Evolutionary conservation across 2,329 filamentous ascomycete species (phyloP).

Genomic region (Acephala macrosclerotiorum): DNA sequence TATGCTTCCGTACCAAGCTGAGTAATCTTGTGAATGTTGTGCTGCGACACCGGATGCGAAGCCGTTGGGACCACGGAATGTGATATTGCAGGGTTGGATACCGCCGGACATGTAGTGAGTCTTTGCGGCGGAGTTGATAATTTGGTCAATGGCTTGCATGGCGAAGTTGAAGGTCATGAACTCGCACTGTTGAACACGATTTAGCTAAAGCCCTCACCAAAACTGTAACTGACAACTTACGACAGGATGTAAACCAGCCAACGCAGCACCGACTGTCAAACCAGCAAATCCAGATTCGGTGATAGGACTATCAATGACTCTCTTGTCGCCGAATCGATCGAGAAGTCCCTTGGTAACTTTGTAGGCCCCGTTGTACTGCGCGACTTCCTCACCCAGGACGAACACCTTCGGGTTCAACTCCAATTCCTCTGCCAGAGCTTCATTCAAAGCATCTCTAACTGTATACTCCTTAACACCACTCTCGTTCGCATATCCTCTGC

Average conservation of each 20-base stretch:
- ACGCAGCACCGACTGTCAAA: constrained; percentile 91
- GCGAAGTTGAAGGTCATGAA: constrained; percentile 99
- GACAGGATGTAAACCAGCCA: constrained; percentile 92
- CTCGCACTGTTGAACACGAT: constrained; percentile 72
- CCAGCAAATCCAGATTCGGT: constrained; percentile 96
- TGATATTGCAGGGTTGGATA: constrained; percentile 99
- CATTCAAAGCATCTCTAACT: constrained; percentile 95
- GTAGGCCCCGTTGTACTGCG: constrained; percentile 99
- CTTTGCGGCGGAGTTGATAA: constrained; percentile 99
- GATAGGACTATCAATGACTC: constrained; percentile 98
- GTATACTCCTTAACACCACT: constrained; percentile 87
- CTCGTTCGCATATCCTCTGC: constrained; percentile 45
- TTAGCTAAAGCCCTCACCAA: constrained; percentile 26
- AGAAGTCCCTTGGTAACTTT: constrained; percentile 98
- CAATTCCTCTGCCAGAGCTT: constrained; percentile 97
- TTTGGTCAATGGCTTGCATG: constrained; percentile 99
- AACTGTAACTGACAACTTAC: constrained; percentile 61
- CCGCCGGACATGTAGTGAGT: constrained; percentile 99
- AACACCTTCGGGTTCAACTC: constrained; percentile 95
- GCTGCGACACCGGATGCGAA: constrained; percentile 95
- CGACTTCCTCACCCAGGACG: constrained; percentile 95
- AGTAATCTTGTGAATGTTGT: constrained; percentile 99
- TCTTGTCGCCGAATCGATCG: constrained; percentile 96
- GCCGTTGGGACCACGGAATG: constrained; percentile 98
- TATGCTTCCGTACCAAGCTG: constrained; percentile 98